Evolutionary conservation across 331 rosid genomes (phyloP), one percentile per base, ranked within the genome.

Genomic region (Cydonia oblonga): DNA sequence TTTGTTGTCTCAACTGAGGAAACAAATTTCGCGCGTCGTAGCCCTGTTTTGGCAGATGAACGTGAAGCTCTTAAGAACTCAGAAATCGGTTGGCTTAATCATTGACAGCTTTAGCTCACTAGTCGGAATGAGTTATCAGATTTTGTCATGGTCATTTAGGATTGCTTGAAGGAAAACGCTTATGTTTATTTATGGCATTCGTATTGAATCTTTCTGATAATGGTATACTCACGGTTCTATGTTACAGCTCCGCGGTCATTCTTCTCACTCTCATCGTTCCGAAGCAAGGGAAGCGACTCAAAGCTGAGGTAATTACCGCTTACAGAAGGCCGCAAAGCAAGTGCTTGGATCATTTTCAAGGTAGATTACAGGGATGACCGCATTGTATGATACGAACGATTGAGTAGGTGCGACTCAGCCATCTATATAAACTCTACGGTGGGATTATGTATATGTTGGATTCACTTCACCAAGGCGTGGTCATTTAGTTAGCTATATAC

Each of bases 261-360:
- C 81, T 92, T 96, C 83, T 96, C 97, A 5, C 96, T 96, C 77
- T 82, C 99, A 59, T 75, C 93, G 26, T 96, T 96, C 79, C 92
- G 99, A 84, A 90, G 96, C 96, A 95, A 90, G 83, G 97, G 96
- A 77, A 81, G 90, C 56, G 97, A 96, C 64, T 79, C 97, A 25
- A 96, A 90, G 84, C 92, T 87, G 74, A 87, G 97, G 86, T 91
- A 73, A 88, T 22, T 58, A 78, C 67, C 73, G 64, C 68, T 46
- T 61, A 56, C 30, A 42, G 49, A 58, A 38, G 10, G 5, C 57
- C 67, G 9, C 75, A 56, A 46, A 26, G 74, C 81, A 75, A 74
- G 78, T 84, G 82, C 69, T 74, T 56, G 79, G 82, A 62, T 78
- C 68, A 78, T 84, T 78, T 79, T 81, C 80, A 73, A 62, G 83